phyloP scores from a whole-genome alignment of 805 yeast genomes.

The Suhomyces vadensis region DNA sequence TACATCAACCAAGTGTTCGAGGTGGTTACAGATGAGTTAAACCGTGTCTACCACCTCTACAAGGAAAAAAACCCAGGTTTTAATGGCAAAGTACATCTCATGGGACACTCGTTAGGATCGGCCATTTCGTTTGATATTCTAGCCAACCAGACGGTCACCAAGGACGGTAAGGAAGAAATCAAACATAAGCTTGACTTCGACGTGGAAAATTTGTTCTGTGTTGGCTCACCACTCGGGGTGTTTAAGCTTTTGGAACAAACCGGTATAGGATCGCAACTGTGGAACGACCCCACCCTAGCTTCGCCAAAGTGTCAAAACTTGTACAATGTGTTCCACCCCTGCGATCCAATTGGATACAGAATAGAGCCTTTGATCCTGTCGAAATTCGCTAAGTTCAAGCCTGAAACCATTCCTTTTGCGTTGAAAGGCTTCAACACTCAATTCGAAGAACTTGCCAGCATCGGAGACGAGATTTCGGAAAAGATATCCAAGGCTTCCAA shows the following conservation, averaged over 20 bases:
- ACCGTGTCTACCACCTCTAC: slow-evolving; percentile 59
- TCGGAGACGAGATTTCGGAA: slow-evolving; percentile 41
- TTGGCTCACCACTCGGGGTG: slow-evolving; percentile 91
- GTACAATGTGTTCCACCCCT: slow-evolving; percentile 84
- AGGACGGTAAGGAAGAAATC: slow-evolving; percentile 22
- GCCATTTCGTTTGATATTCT: slow-evolving; percentile 79
- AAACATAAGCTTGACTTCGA: slow-evolving; percentile 53
- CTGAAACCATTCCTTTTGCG: slow-evolving; percentile 60
- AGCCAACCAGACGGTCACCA: slow-evolving; percentile 44
- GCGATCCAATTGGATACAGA: slow-evolving; percentile 90
- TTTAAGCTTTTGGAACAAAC: slow-evolving; percentile 72
- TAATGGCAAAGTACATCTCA: slow-evolving; percentile 75
- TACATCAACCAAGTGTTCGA: slow-evolving; percentile 62
- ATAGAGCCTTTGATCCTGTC: slow-evolving; percentile 77
- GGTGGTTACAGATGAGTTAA: slow-evolving; percentile 64
- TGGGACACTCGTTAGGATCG: slow-evolving; percentile 93
- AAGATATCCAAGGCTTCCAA: slow-evolving; percentile 35
- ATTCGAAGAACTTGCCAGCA: slow-evolving; percentile 41
- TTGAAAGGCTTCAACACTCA: slow-evolving; percentile 52
- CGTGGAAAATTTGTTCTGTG: slow-evolving; percentile 71
- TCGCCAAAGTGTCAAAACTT: slow-evolving; percentile 64
- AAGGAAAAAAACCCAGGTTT: slow-evolving; percentile 65
- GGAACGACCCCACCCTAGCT: slow-evolving; percentile 26
- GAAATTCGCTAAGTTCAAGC: slow-evolving; percentile 49
- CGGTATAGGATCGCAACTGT: slow-evolving; percentile 47